Evolutionary conservation across 805 yeast genomes (phyloP), one percentile per base, ranked within the genome.

Genomic region (Metschnikowia koreensis): DNA sequence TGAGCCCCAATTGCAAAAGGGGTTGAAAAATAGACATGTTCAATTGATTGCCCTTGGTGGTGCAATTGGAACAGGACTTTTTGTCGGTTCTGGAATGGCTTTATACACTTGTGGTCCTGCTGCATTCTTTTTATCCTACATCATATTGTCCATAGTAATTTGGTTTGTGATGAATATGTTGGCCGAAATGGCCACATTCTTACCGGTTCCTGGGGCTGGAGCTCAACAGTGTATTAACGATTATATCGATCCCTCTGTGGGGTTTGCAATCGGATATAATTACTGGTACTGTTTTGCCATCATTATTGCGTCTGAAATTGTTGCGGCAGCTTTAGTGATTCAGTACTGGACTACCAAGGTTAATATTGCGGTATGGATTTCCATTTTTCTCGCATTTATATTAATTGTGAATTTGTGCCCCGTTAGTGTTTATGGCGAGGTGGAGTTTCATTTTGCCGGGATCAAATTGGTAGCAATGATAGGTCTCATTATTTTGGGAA

Each of bases 361-460:
- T 31, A 62, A 65, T 49, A 60, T 70, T 38, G 76, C 74, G 17
- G 74, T 68, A 22, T 73, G 76, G 76, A 71, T 73, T 50, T 58
- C 74, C 22, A 68, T 72, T 13, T 61, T 73, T 31, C 48, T 58
- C 17, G 55, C 41, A 3, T 22, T 46, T 29, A 43, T 53, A 22
- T 52, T 58, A 5, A 17, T 40, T 17, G 46, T 59, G 17, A 59
- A 59, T 46, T 47, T 56, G 47, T 58, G 57, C 26, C 61, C 62
- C 12, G 62, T 59, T 8, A 50, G 43, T 26, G 46, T 47, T 16
- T 59, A 52, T 38, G 62, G 62, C 13, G 62, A 59, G 44, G 53
- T 55, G 6, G 62, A 59, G 43, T 59, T 59, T 34, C 53, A 50
- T 50, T 56, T 59, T 37, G 62, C 62, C 10, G 52, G 61, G 10